Percentiles rank a stretch among this genome's conserved stretches.
These are phyloP conservation scores for Mycena kentingensis DNA, from an alignment of 768 basidiomycete species.

Conservation along the genomic window DNA sequence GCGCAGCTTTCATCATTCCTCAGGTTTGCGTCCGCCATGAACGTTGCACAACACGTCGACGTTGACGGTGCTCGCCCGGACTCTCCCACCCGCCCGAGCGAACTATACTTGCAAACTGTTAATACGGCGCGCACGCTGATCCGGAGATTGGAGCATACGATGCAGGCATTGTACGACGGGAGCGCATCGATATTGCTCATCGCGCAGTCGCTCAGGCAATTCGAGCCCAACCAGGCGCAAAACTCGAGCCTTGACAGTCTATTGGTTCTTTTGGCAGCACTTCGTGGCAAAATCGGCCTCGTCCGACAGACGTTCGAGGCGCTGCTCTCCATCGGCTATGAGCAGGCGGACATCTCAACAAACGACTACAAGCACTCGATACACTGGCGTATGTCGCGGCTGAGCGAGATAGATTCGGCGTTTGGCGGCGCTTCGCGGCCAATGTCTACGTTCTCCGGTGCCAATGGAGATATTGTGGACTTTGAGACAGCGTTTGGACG, in stretches of 20 bases:
- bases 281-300: slow-evolving; percentile 57
- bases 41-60: slow-evolving; percentile 81
- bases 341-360: slow-evolving; percentile 69
- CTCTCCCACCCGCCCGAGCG: slow-evolving; percentile 44
- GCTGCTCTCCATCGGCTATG: slow-evolving; percentile 63
- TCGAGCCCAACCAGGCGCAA: slow-evolving; percentile 37
- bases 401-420: slow-evolving; percentile 59
- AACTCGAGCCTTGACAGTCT: slow-evolving; percentile 45
- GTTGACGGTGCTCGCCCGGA: slow-evolving; percentile 71
- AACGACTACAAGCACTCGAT: slow-evolving; percentile 76
- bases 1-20: slow-evolving; percentile 61
- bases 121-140: slow-evolving; percentile 68
- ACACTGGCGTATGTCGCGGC: slow-evolving; percentile 73
- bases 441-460: slow-evolving; percentile 42
- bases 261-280: slow-evolving; percentile 49
- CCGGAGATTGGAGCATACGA: slow-evolving; percentile 65
- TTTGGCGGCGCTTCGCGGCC: slow-evolving; percentile 42
- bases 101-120: slow-evolving; percentile 65
- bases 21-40: slow-evolving; percentile 62
- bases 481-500: slow-evolving; percentile 46
- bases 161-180: slow-evolving; percentile 79
- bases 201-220: slow-evolving; percentile 52
- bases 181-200: slow-evolving; percentile 59
- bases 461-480: slow-evolving; percentile 53
- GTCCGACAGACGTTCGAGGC: slow-evolving; percentile 63